Base-by-base conservation (phyloP, 148 eudicot genomes). In the Nyssa sinensis region DNA sequence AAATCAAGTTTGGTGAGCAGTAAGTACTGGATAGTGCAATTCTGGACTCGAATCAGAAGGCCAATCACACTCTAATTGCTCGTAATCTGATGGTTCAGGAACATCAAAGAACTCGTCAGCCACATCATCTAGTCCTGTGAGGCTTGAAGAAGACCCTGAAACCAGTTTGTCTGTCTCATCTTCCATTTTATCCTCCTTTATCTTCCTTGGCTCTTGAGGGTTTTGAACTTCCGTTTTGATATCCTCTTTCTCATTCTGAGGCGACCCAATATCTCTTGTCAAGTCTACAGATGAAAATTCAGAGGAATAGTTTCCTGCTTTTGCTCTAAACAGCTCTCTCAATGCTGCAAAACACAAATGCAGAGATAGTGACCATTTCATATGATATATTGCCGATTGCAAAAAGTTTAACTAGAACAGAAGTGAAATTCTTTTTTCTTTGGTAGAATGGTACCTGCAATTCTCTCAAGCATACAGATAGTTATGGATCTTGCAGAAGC, bases 71-170 rank as follows among this genome's bases (percentile, higher is more conserved):
- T 86, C 85, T 25, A 68, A 74, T 19, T 71, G 59, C 60, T 77
- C 75, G 67, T 84, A 83, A 51, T 77, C 86, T 6, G 75, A 81
- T 61, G 89, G 88, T 71, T 91, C 91, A 34, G 87, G 91, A 74
- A 87, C 86, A 74, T 91, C 96, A 72, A 81, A 89, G 77, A 91
- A 91, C 80, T 89, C 93, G 75, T 91, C 96, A 34, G 75, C 77
- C 27, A 79, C 84, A 71, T 91, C 90, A 68, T 89, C 79, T 60
- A 90, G 62, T 67, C 83, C 89, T 75, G 35, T 74, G 53, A 90
- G 84, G 74, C 80, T 78, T 60, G 89, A 79, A 49, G 61, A 23
- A 49, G 61, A 23, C 47, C 72, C 74, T 37, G 86, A 82, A 62
- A 69, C 29, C 17, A 59, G 51, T 63, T 64, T 74, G 16, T 79